Base-by-base conservation (phyloP, 1,139 yeast genomes). In the Saccharomycopsis hybrid region DNA sequence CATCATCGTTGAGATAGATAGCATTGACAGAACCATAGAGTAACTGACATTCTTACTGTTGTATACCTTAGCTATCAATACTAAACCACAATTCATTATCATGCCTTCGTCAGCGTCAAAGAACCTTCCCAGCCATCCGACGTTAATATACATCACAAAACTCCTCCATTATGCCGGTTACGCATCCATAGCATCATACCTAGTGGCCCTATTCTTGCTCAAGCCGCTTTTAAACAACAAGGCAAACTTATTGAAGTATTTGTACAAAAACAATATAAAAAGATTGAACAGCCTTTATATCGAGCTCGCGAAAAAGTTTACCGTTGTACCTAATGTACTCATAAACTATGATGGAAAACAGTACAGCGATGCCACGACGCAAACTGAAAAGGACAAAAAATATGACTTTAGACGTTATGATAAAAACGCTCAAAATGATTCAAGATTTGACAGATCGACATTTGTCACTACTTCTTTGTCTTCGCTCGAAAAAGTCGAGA, bases 151-250 rank as follows among this genome's bases (percentile, higher is more conserved):
- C 32, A 29, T 53, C 25, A 51, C 47, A 13, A 48, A 44, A 24
- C 38, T 53, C 13, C 32, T 53, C 3, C 45, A 51, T 43, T 47
- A 44, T 31, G 37, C 51, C 7, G 55, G 55, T 4, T 51, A 53
- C 33, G 43, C 51, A 2, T 37, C 50, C 2, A 39, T 49, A 11
- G 28, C 42, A 30, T 28, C 43, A 4, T 53, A 53, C 42, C 28
- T 51, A n/a, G 24, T 51, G 2, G 54, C 44, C 36, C 13, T 53
- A 4, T 39, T 51, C 24, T 5, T 53, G 7, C 28, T 53, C 4
- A 43, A 33, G 13, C 55, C 55, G 30, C 41, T 53, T n/a, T 43
- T 53, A 3, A 25, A 36, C 9, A 48, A 51, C 18, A 53, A 51
- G 33, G 24, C 28, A 7, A 37, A 29, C 4, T 38, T 53, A 5